These are phyloP conservation scores for Spiraea crenata DNA, from an alignment of 331 rosid species.

Conservation along the genomic window DNA sequence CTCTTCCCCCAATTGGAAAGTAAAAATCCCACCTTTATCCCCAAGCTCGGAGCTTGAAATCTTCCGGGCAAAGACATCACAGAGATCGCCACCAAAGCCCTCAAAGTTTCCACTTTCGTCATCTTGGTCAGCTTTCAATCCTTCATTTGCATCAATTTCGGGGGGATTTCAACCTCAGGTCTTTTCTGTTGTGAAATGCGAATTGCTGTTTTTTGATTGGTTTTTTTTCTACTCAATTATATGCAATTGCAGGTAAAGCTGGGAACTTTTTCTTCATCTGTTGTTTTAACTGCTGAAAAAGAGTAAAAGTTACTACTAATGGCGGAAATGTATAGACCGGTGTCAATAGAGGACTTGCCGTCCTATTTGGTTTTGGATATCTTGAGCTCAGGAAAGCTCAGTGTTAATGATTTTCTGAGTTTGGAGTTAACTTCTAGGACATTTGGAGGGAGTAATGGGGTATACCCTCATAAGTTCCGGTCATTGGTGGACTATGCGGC, in stretches of 20 bases:
- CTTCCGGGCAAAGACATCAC: not conserved
- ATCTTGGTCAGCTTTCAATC: not conserved
- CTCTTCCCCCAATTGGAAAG: not conserved
- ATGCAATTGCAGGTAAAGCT: constrained; percentile 56
- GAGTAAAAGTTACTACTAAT: constrained; percentile 23
- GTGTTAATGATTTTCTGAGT: constrained; percentile 63
- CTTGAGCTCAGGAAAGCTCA: constrained; percentile 68
- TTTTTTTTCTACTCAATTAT: constrained; percentile 13
- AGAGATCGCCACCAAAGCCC: not conserved
- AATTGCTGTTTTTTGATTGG: constrained; percentile 14
- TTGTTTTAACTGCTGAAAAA: constrained; percentile 79
- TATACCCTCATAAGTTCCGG: constrained; percentile 68
- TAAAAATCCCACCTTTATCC: not conserved
- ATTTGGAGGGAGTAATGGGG: constrained; percentile 64
- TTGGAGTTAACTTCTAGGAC: constrained; percentile 79
- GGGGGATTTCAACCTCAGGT: not conserved
- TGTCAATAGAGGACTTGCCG: constrained; percentile 72
- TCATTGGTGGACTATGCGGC: constrained; percentile 76
- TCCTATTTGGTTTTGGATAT: constrained; percentile 79
- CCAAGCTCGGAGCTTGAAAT: not conserved
- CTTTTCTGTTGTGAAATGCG: not conserved
- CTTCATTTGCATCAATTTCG: constrained; percentile 10
- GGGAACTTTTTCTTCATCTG: constrained; percentile 67
- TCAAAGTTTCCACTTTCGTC: not conserved
- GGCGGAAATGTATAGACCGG: constrained; percentile 67